A percentile compares a stretch with the other conserved stretches of the same genome.
Evolutionary conservation across 2,329 filamentous ascomycete genomes (phyloP).

Genomic region (Sporothrix brasiliensis): DNA sequence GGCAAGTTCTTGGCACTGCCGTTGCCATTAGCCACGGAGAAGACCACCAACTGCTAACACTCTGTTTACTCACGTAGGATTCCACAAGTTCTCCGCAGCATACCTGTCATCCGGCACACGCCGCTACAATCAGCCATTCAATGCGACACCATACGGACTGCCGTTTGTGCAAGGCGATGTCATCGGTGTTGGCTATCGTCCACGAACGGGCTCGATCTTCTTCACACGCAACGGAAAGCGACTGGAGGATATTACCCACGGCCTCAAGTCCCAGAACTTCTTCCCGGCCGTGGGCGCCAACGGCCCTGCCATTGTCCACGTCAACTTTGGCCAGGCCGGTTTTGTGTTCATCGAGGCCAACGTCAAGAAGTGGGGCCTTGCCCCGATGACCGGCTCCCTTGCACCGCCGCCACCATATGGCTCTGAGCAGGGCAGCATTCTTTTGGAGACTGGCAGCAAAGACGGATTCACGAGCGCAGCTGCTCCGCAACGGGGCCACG

Average conservation of each 20-base stretch:
- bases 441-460: conserved; percentile 81
- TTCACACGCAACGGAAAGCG: conserved; percentile 99
- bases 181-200: conserved; percentile 91
- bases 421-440: conserved; percentile 93
- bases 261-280: conserved; percentile 92
- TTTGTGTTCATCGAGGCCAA: conserved; percentile 99
- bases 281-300: conserved; percentile 97
- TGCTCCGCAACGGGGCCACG: conserved; percentile 47
- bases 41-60: background rate
- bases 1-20: conserved; percentile 58
- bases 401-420: conserved; percentile 96
- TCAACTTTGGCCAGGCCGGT: conserved; percentile 96
- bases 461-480: conserved; percentile 52
- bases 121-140: conserved; percentile 91
- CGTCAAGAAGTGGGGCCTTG: conserved; percentile 98
- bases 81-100: conserved; percentile 88
- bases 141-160: conserved; percentile 76
- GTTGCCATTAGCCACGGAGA: too few relatives aligned
- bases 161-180: conserved; percentile 91
- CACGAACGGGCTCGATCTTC: conserved; percentile 91
- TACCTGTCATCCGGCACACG: conserved; percentile 87
- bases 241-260: conserved; percentile 90
- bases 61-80: conserved; percentile 57
- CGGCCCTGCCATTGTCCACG: conserved; percentile 87
- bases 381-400: conserved; percentile 91